Evolutionary conservation across 768 basidiomycete species (phyloP).

Genomic region (Boletus rubropictus): DNA sequence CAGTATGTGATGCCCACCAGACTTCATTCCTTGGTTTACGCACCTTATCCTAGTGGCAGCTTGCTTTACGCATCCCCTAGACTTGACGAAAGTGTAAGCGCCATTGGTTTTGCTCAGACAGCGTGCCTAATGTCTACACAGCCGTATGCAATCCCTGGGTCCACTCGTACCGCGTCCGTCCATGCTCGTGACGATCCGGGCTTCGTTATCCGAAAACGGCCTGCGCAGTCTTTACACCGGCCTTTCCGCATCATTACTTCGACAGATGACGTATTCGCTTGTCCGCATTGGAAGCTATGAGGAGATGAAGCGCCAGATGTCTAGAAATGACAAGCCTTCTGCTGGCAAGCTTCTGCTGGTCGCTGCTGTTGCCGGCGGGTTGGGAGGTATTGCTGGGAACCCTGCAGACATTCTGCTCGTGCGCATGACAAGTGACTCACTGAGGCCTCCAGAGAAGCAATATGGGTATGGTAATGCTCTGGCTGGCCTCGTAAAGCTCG

Average conservation of each 20-base stretch:
- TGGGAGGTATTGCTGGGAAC: constrained; percentile 83
- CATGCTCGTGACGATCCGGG: constrained; percentile 56
- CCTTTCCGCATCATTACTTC: constrained; percentile 72
- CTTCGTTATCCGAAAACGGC: constrained; percentile 62
- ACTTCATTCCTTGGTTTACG: not conserved
- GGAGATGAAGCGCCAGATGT: constrained; percentile 57
- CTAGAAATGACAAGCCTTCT: constrained; percentile 47
- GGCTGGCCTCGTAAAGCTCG: constrained; percentile 58
- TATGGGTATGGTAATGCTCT: constrained; percentile 80
- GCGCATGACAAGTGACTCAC: constrained; percentile 83
- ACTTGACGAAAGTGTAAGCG: constrained; percentile 78
- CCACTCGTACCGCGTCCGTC: constrained; percentile 52
- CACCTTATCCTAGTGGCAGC: constrained; percentile 57
- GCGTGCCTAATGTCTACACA: constrained; percentile 23
- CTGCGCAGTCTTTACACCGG: constrained; percentile 75
- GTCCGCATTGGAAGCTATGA: constrained; percentile 83
- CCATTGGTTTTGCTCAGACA: not conserved
- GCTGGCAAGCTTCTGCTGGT: constrained; percentile 52
- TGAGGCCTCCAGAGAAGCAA: constrained; percentile 65
- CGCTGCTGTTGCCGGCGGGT: constrained; percentile 67
- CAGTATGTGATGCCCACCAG: constrained; percentile 37
- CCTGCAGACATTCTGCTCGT: constrained; percentile 73
- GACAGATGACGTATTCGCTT: constrained; percentile 90
- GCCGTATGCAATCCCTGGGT: constrained; percentile 76
- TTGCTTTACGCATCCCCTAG: constrained; percentile 74